These are phyloP conservation scores for Sherardia arvensis DNA, from an alignment of 257 asterid species.

Conservation along the genomic window DNA sequence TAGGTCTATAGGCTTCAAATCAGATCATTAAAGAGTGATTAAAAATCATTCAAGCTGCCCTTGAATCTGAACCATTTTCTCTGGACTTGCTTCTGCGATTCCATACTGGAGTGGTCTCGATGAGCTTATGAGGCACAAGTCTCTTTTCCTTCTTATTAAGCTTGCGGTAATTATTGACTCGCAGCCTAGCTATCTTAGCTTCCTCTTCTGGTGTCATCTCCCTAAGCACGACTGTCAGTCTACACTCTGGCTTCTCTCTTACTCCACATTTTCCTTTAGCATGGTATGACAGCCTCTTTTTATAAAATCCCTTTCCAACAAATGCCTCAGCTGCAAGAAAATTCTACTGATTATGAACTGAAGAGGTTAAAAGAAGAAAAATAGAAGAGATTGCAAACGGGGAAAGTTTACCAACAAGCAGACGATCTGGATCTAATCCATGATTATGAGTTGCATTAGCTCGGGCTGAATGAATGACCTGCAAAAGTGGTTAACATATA, in stretches of 20 bases:
- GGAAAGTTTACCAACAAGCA: conserved; percentile 58
- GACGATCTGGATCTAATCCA: conserved; percentile 72
- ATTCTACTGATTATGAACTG: neutral
- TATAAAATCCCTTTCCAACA: conserved; percentile 71
- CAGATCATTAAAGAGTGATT: neutral
- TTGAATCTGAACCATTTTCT: conserved; percentile 18
- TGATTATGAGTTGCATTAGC: conserved; percentile 86
- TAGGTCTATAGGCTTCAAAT: neutral
- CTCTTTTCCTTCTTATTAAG: conserved; percentile 61
- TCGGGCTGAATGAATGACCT: conserved; percentile 92
- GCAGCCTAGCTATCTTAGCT: conserved; percentile 80
- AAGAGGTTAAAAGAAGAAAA: conserved; percentile 4
- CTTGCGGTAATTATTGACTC: conserved; percentile 67
- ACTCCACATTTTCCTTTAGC: conserved; percentile 61
- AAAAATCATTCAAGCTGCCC: conserved; percentile 16
- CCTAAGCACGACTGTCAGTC: conserved; percentile 75
- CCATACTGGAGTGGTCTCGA: conserved; percentile 89
- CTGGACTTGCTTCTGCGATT: conserved; percentile 53
- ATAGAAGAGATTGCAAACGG: neutral
- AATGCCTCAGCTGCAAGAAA: conserved; percentile 73
- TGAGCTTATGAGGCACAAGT: conserved; percentile 80
- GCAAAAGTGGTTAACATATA: conserved; percentile 2
- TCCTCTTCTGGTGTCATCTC: conserved; percentile 88
- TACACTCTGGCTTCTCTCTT: conserved; percentile 63
- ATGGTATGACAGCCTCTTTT: conserved; percentile 69